Conservation (phyloP, 2,329 filamentous ascomycete genomes). For the Neopestalotiopsis rosae region DNA sequence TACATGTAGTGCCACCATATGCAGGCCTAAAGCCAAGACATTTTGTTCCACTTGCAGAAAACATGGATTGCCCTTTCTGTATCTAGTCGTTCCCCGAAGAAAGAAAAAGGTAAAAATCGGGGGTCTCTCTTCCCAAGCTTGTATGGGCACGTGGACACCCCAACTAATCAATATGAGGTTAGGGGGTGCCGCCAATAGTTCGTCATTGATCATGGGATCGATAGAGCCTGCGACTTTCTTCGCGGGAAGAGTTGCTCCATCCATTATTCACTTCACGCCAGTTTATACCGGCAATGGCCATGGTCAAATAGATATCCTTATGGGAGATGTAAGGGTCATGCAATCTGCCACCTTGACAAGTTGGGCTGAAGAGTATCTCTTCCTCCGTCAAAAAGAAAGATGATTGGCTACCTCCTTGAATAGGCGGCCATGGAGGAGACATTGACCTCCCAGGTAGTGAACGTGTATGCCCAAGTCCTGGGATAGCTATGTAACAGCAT, state of each 20-base stretch:
- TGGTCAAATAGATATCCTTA: background rate
- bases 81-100: background rate
- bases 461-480: too few species aligned
- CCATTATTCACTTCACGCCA: background rate
- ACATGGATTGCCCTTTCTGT: background rate
- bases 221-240: conserved; percentile 9
- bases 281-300: background rate
- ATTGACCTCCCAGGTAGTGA: too few species aligned
- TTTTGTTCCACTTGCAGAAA: conserved; percentile 1
- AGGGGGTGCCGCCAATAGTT: background rate
- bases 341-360: background rate
- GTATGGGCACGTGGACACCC: conserved; percentile 11
- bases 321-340: background rate
- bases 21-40: background rate
- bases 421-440: background rate
- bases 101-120: background rate
- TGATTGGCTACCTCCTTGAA: background rate
- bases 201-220: conserved; percentile 16
- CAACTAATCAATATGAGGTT: conserved; percentile 14
- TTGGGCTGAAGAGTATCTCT: background rate
- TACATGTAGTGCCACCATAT: too few species aligned
- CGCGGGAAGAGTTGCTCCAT: conserved; percentile 1
- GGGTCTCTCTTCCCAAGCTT: conserved; percentile 1
- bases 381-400: background rate
- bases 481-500: too few species aligned